A percentile compares a stretch with the other conserved stretches of the same genome.
Evolutionary conservation across 495 filamentous ascomycete genomes (phyloP).

Genomic region (Cudoniella acicularis): DNA sequence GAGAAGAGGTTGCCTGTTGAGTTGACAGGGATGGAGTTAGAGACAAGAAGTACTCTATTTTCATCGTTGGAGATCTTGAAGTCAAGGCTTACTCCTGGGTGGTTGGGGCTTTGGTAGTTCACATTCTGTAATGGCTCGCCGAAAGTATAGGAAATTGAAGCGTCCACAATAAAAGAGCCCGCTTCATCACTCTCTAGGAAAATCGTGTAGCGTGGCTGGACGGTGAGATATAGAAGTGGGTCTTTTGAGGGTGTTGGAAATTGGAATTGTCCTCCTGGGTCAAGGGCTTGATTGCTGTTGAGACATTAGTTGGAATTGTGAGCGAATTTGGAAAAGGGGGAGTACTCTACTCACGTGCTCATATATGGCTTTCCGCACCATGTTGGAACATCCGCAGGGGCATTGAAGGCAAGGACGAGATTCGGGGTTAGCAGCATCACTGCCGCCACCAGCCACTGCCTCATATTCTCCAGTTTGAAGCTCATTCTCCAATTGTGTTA

Average conservation of each 20-base stretch:
- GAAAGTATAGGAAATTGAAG: conserved; percentile 43
- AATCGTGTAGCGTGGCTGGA: conserved; percentile 57
- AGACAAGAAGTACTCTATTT: conserved; percentile 27
- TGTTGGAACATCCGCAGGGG: conserved; percentile 7
- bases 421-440: no score
- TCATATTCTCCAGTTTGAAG: no score
- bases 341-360: conserved; percentile 21
- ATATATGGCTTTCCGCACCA: conserved; percentile 26
- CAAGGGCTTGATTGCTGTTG: conserved; percentile 7
- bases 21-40: conserved; percentile 39
- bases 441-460: no score
- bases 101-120: conserved; percentile 26
- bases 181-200: conserved; percentile 52
- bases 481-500: background rate
- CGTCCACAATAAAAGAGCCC: conserved; percentile 58
- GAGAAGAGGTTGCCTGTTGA: conserved; percentile 37
- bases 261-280: conserved; percentile 24
- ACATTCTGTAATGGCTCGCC: conserved; percentile 16
- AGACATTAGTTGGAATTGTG: background rate
- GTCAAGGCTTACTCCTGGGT: no score
- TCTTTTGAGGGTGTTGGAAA: conserved; percentile 10
- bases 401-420: conserved; percentile 8
- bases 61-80: conserved; percentile 34
- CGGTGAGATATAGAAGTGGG: conserved; percentile 49
- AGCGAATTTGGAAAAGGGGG: background rate